phyloP scores from a whole-genome alignment of 805 yeast genomes.

The Candida corydali region DNA sequence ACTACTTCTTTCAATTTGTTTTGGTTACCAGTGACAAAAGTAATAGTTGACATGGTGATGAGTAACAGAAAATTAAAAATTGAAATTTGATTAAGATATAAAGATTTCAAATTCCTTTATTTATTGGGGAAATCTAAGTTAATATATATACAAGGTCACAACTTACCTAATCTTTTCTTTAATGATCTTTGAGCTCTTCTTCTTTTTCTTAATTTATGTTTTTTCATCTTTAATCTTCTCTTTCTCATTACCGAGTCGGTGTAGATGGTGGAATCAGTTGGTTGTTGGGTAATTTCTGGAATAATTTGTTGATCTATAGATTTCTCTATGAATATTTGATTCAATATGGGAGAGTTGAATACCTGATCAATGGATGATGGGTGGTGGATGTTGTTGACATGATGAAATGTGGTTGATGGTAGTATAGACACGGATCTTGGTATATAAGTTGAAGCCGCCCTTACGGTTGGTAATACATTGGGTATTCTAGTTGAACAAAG shows the following conservation, averaged over 20 bases:
- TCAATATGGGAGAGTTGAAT: too few relatives aligned
- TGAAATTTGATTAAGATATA: background rate
- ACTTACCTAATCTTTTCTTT: slow-evolving; percentile 61
- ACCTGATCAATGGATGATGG: too few relatives aligned
- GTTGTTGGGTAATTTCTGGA: too few relatives aligned
- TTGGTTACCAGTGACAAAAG: slow-evolving; percentile 83
- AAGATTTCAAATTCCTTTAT: background rate
- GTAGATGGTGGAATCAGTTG: slow-evolving; percentile 33
- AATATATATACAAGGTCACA: background rate
- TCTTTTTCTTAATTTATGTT: slow-evolving; percentile 95
- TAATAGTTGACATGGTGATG: slow-evolving; percentile 31
- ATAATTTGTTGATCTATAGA: too few relatives aligned
- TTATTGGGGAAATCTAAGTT: background rate
- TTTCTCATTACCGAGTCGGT: slow-evolving; percentile 75
- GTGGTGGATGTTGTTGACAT: too few relatives aligned
- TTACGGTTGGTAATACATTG: too few relatives aligned
- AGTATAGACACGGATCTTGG: too few relatives aligned
- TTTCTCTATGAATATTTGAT: too few relatives aligned
- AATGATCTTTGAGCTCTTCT: slow-evolving; percentile 87
- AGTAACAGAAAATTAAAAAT: background rate
- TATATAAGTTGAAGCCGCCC: too few relatives aligned
- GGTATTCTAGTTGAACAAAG: too few relatives aligned
- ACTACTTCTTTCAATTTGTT: slow-evolving; percentile 85
- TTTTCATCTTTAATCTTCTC: slow-evolving; percentile 94
- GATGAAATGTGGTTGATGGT: too few relatives aligned